These are phyloP conservation scores for Populus alba DNA, from an alignment of 345 rosid genomes.

Conservation along the genomic window DNA sequence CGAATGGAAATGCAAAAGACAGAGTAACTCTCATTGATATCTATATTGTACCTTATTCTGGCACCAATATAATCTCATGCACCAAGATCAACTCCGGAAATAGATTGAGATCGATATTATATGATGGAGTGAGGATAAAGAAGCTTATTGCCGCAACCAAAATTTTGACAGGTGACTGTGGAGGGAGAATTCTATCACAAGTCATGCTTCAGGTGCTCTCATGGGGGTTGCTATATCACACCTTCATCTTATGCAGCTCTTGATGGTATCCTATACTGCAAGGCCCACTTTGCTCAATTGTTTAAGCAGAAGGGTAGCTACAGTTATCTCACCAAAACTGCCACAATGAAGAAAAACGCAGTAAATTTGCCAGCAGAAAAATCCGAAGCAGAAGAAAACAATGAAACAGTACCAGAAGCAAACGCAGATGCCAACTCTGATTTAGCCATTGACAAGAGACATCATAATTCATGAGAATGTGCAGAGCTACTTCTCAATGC, in stretches of 20 bases:
- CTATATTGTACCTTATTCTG: neutral
- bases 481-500: neutral
- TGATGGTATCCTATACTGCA: constrained; percentile 50
- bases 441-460: constrained; percentile 9
- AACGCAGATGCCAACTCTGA: constrained; percentile 8
- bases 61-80: neutral
- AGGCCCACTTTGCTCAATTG: constrained; percentile 51
- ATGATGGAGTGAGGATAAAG: neutral
- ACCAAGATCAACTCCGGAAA: neutral
- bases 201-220: constrained; percentile 53
- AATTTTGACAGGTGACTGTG: constrained; percentile 35
- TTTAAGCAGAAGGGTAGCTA: constrained; percentile 56
- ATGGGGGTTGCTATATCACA: constrained; percentile 48
- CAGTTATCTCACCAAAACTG: constrained; percentile 33
- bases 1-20: neutral
- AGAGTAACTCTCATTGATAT: neutral
- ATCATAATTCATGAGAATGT: neutral
- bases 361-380: neutral
- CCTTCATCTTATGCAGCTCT: constrained; percentile 51
- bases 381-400: constrained; percentile 14
- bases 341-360: constrained; percentile 23
- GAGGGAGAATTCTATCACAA: constrained; percentile 54
- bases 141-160: neutral
- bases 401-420: neutral
- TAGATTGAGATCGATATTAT: neutral